Conservation (phyloP, 2,329 filamentous ascomycete genomes). For the Fusarium xyrophilum region DNA sequence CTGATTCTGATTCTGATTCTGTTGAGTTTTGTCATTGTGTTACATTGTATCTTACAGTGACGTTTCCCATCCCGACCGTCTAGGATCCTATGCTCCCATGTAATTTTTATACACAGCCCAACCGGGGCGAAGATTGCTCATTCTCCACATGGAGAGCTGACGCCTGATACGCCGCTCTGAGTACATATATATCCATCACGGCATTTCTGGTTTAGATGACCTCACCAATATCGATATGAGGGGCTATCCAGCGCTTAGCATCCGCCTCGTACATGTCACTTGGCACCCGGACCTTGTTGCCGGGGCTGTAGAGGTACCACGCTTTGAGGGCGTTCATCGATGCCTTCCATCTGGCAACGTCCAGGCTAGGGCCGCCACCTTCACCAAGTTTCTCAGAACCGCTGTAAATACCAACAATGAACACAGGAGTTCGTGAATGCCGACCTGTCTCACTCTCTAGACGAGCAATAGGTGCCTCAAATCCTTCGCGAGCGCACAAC, state of each 20-base stretch:
- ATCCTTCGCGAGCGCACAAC: constrained; percentile 87
- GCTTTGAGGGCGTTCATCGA: constrained; percentile 85
- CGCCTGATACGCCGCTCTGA: constrained; percentile 29
- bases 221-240: constrained; percentile 74
- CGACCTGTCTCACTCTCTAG: constrained; percentile 92
- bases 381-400: constrained; percentile 92
- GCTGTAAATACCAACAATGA: constrained; percentile 91
- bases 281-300: constrained; percentile 67
- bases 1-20: constrained; percentile 39
- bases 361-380: constrained; percentile 78
- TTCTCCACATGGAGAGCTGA: constrained; percentile 38
- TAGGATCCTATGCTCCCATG: constrained; percentile 37
- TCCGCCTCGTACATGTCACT: constrained; percentile 71
- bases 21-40: constrained; percentile 45
- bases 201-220: constrained; percentile 57
- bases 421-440: constrained; percentile 83
- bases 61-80: constrained; percentile 36
- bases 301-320: constrained; percentile 95
- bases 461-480: constrained; percentile 84
- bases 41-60: constrained; percentile 52
- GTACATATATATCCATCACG: constrained; percentile 31
- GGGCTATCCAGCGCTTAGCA: constrained; percentile 69
- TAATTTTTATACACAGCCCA: constrained; percentile 45
- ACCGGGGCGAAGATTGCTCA: constrained; percentile 39
- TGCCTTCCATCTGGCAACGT: constrained; percentile 79